Base-by-base conservation (phyloP, 2,329 filamentous ascomycete genomes). In the Claviceps sp. region DNA sequence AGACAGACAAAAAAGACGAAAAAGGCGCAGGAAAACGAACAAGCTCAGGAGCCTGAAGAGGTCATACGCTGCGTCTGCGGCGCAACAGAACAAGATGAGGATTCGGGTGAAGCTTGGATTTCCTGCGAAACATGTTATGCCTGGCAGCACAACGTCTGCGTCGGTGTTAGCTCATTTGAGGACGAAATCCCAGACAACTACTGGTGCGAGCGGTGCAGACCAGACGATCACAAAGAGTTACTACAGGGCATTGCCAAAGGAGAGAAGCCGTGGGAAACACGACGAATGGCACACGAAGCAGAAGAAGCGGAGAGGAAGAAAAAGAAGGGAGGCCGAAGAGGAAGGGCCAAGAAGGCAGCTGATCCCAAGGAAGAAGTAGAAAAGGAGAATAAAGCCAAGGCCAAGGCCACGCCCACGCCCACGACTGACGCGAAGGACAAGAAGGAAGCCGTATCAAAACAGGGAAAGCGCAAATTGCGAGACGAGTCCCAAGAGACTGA, bases 101-200 rank as follows among this genome's bases (percentile, higher is more conserved):
- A 94, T 59, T 84, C 87, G 14, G 87, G 86, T 58, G 85, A 93
- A 60, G 84, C 89, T 50, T 97, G 95, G 89, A 95, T 98, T 62
- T 89, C 87, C 55, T 98, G 93, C 72, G 93, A 98, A 67, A 81
- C 79, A 47, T 98, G 93, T 68, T 82, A 81, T 48, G 91, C 85
- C 43, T 98, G 93, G 93, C 93, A 98, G 69, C 93, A 98, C 69
- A 96, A 96, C 63, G 84, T 94, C 57, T 98, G 93, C 65, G 88
- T 98, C 74, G 89, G 88, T 50, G 80, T 96, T 64, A 82, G 78
- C 61, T 81, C 84, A 47, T 89, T 87, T 60, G 80, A 84, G 36
- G 86, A 90, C 54, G 81, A 90, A 61, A 76, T 88, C 52, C 85
- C 87, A 34, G 86, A 86, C 55, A 77, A 87, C 67, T 98, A 98